Evolutionary conservation across 139 green algal genomes (phyloP).

Genomic region (Ulvella scutata): DNA sequence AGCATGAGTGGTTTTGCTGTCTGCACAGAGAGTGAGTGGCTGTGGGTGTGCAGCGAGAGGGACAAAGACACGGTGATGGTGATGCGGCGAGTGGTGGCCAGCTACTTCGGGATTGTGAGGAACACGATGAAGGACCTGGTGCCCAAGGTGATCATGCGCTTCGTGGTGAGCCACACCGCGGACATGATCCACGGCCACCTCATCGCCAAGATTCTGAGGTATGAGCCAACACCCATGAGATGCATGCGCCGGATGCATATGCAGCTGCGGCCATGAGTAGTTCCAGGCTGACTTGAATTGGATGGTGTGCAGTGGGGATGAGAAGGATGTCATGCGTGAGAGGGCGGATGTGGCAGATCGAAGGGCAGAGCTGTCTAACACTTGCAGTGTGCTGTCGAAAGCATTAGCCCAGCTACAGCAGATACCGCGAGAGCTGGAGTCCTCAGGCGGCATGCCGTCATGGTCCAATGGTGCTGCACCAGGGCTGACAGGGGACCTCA

Average conservation of each 20-base stretch:
- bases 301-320: not conserved
- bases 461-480: not conserved
- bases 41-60: not conserved
- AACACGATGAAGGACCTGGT: constrained; percentile 73
- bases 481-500: no score
- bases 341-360: not conserved
- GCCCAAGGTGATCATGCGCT: constrained; percentile 90
- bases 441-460: not conserved
- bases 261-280: not conserved
- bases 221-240: not conserved
- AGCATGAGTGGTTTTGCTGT: not conserved
- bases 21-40: not conserved
- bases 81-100: constrained; percentile 66
- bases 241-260: not conserved
- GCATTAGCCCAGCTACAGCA: not conserved
- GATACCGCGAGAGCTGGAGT: not conserved
- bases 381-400: not conserved
- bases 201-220: constrained; percentile 26
- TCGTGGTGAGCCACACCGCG: constrained; percentile 66
- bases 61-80: constrained; percentile 52
- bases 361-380: not conserved
- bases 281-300: no score
- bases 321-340: not conserved
- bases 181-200: constrained; percentile 73
- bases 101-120: constrained; percentile 83